phyloP scores from a whole-genome alignment of 352 stramenopile species.

The Phytophthora tubulina region DNA sequence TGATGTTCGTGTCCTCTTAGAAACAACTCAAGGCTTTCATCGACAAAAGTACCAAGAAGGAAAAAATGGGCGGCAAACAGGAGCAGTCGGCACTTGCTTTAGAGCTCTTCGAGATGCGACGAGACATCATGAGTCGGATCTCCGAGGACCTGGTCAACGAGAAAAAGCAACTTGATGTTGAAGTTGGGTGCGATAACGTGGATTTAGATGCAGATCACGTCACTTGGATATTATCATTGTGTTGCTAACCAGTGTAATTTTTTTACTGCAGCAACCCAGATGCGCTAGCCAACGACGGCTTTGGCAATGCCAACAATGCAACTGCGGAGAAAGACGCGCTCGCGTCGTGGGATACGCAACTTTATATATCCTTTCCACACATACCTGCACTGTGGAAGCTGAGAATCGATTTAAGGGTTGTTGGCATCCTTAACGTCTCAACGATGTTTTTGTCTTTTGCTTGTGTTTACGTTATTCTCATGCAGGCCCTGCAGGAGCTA shows the following conservation, averaged over 20 bases:
- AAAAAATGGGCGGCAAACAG: slow-evolving; percentile 67
- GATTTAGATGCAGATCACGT: not conserved
- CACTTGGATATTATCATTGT: not conserved
- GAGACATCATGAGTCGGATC: slow-evolving; percentile 76
- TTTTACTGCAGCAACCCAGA: slow-evolving; percentile 33
- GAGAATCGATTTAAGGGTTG: not conserved
- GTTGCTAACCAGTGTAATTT: slow-evolving; percentile 7
- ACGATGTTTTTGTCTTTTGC: slow-evolving; percentile 26
- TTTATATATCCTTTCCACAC: slow-evolving; percentile 66
- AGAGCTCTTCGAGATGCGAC: slow-evolving; percentile 72
- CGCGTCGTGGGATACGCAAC: slow-evolving; percentile 73
- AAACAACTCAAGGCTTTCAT: slow-evolving; percentile 66
- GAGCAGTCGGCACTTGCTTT: slow-evolving; percentile 49
- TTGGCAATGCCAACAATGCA: slow-evolving; percentile 25
- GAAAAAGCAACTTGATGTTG: slow-evolving; percentile 69
- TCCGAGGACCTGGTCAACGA: slow-evolving; percentile 77
- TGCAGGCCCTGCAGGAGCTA: slow-evolving; percentile 57
- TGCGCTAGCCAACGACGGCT: slow-evolving; percentile 21
- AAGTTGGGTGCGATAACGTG: slow-evolving; percentile 51
- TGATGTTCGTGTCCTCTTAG: slow-evolving; percentile 26
- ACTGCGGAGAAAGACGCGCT: slow-evolving; percentile 63
- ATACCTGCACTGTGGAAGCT: not conserved
- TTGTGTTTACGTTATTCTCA: slow-evolving; percentile 58
- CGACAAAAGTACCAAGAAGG: slow-evolving; percentile 65
- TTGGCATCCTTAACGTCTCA: slow-evolving; percentile 33